phyloP scores from a whole-genome alignment of 2,329 filamentous ascomycete species.

The Dactylellina haptotyla region DNA sequence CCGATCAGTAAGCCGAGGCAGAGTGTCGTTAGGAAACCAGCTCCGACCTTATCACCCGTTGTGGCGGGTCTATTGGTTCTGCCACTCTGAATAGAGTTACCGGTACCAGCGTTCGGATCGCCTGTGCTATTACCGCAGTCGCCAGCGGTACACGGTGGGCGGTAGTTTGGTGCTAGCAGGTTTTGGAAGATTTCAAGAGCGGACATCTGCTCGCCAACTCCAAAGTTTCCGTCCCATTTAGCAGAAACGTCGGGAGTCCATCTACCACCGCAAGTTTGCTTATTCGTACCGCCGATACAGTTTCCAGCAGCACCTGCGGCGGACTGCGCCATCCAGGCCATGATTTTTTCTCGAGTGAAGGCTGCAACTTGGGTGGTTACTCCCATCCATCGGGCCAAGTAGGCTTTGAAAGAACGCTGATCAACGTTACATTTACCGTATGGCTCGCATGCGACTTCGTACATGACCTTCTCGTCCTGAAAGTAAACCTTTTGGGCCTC shows the following conservation, averaged over 20 bases:
- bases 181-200: slow-evolving; percentile 73
- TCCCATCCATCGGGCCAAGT: slow-evolving; percentile 73
- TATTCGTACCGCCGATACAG: slow-evolving; percentile 70
- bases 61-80: slow-evolving; percentile 64
- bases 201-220: slow-evolving; percentile 77
- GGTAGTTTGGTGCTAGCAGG: slow-evolving; percentile 67
- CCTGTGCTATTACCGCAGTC: slow-evolving; percentile 71
- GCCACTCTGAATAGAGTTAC: slow-evolving; percentile 59
- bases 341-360: slow-evolving; percentile 67
- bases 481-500: slow-evolving; percentile 44
- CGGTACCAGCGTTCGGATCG: slow-evolving; percentile 60
- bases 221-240: slow-evolving; percentile 69
- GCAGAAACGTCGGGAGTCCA: slow-evolving; percentile 63
- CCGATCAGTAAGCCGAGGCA: slow-evolving; percentile 68
- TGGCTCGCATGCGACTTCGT: slow-evolving; percentile 74
- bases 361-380: slow-evolving; percentile 72
- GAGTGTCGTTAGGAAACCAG: slow-evolving; percentile 72
- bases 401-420: slow-evolving; percentile 78
- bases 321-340: slow-evolving; percentile 69
- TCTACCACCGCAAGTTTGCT: slow-evolving; percentile 72
- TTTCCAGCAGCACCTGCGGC: slow-evolving; percentile 70
- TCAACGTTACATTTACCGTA: slow-evolving; percentile 73
- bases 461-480: slow-evolving; percentile 67
- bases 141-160: slow-evolving; percentile 64
- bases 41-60: slow-evolving; percentile 74